These are phyloP conservation scores for Blastocystis hominis DNA, from an alignment of 352 stramenopile genomes.

Conservation along the genomic window DNA sequence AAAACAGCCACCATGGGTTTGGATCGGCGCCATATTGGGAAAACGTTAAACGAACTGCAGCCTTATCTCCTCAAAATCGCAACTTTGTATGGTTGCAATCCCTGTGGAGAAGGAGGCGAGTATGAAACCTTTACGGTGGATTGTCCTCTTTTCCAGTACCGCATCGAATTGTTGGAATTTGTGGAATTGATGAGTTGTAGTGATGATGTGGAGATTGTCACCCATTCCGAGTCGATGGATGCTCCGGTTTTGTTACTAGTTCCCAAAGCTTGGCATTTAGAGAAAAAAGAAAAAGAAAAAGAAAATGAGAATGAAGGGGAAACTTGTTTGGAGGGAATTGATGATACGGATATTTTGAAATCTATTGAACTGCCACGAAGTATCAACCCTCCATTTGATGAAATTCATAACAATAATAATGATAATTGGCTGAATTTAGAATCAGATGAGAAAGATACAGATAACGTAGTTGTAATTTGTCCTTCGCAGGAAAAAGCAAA, in stretches of 20 bases:
- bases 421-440: no score
- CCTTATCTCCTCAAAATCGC: conserved; percentile 80
- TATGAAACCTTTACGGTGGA: conserved; percentile 98
- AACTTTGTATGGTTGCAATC: conserved; percentile 88
- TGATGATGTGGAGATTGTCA: conserved; percentile 79
- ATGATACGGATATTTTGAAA: no score
- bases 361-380: no score
- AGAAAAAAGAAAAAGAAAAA: not conserved
- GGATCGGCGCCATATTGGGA: conserved; percentile 67
- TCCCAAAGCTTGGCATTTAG: conserved; percentile 24
- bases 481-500: not conserved
- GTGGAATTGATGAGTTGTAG: conserved; percentile 57
- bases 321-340: no score
- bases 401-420: no score
- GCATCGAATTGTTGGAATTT: conserved; percentile 73
- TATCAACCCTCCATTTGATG: no score
- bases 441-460: not conserved
- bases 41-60: conserved; percentile 74
- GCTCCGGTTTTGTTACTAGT: conserved; percentile 78
- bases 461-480: not conserved
- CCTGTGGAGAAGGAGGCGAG: conserved; percentile 95
- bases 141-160: conserved; percentile 83
- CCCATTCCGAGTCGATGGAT: conserved; percentile 80
- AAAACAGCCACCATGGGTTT: conserved; percentile 85
- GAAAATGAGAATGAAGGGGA: no score